Base-by-base conservation (phyloP, 176 grass and related monocot genomes). In the Raddia distichophylla region DNA sequence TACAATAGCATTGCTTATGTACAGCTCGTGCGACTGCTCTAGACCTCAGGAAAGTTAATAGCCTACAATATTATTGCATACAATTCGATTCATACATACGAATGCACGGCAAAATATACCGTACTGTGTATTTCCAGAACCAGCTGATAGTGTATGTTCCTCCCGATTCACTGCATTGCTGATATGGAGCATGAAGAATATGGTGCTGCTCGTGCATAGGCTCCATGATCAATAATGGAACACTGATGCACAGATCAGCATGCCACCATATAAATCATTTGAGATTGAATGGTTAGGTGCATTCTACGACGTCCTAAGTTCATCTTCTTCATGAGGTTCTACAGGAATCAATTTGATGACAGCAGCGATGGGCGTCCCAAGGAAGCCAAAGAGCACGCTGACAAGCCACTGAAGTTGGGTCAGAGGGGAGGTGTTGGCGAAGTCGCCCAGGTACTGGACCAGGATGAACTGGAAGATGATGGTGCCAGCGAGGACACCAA, bases 291-390 rank as follows among this genome's bases (percentile, higher is more conserved):
- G 58, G 19, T 68, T 20, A 18, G 7, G 6, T 13, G 34, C 58
- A 81, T 15, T 57, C 57, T 75, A 74, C 18, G 34, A 44, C 5
- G 12, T 86, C 60, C 50, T 55, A 57, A 5, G 17, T 35, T 4
- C 5, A 0, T 58, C 50, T 77, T 60, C 78, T 80, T 80, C 86
- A 81, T 0, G 75, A 47, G 42, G 74, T 81, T 79, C 82, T 11
- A 86, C 76, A 3, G 92, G 85, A 76, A 95, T 91, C 56, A 98
- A 67, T 54, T 95, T 91, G 63, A 95, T 61, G 14, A 78, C 71
- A 17, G 95, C 95, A n/a, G 92, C 84, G 19, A 95, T 84, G n/a
- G 92, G 90, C 95, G 95, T 98, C 13, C 92, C 90, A 10, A 93
- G 82, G 64, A 98, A 89, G 6, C 92, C 95, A 18, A 95, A 82